phyloP scores from a whole-genome alignment of 2,329 filamentous ascomycete genomes.

The Penicillium sp. region DNA sequence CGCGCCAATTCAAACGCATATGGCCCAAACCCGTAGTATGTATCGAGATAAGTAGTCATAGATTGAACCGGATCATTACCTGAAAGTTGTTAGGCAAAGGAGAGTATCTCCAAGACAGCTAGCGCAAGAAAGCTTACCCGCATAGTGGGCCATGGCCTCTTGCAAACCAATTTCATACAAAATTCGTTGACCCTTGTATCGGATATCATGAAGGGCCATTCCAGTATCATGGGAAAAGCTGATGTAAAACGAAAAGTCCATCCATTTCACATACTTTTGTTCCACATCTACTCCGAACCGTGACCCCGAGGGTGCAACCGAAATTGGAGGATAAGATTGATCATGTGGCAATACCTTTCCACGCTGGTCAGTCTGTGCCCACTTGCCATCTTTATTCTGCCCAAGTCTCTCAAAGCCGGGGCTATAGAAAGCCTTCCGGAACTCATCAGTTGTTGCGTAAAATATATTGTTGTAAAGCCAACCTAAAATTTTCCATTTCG shows the following conservation, averaged over 20 bases:
- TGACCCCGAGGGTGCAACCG: not conserved
- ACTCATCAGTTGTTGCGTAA: not conserved
- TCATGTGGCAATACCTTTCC: not conserved
- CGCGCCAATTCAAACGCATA: conserved; percentile 13
- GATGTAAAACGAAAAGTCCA: not conserved
- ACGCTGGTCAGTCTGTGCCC: not conserved
- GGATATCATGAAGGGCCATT: not conserved
- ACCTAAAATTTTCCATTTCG: not conserved
- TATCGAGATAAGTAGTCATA: not conserved
- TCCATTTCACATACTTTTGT: not conserved
- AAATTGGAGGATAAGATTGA: not conserved
- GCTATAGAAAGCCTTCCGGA: not conserved
- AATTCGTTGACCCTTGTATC: not conserved
- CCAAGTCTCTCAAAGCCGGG: not conserved
- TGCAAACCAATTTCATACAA: not conserved
- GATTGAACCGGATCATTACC: not conserved
- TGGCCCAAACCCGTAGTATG: not conserved
- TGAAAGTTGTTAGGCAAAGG: not conserved
- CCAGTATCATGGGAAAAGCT: not conserved
- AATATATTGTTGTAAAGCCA: not conserved
- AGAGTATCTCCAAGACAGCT: not conserved
- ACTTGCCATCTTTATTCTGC: not conserved
- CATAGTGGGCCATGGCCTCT: not conserved
- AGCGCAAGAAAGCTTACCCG: not conserved
- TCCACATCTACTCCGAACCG: not conserved